A percentile compares a stretch with the other conserved stretches of the same genome.
Conservation (phyloP, 176 grass and related monocot genomes). For the Phragmites australis region DNA sequence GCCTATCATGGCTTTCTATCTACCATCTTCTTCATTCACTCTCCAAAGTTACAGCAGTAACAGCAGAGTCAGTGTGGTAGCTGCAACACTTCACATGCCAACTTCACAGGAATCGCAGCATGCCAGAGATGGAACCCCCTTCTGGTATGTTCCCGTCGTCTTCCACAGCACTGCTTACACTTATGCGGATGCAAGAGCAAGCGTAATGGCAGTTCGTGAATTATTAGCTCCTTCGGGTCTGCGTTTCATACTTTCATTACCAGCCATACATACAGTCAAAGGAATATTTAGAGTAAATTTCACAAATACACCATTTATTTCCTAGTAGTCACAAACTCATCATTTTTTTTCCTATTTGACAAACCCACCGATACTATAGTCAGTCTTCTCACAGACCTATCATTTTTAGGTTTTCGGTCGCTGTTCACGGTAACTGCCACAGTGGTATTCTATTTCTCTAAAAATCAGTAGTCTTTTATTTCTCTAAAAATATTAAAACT, state of each 20-base stretch:
- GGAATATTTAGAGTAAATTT: no score
- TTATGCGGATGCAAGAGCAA: not conserved
- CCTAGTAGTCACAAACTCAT: no score
- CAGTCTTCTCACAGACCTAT: no score
- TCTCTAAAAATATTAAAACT: no score
- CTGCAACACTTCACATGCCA: constrained; percentile 35
- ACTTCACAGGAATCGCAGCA: constrained; percentile 29
- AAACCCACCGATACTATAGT: no score
- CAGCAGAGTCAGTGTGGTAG: not conserved
- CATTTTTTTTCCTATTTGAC: no score
- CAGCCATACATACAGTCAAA: no score
- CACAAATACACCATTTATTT: no score
- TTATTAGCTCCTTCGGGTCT: not conserved
- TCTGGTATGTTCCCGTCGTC: constrained; percentile 24
- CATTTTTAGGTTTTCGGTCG: no score
- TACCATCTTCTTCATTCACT: constrained; percentile 3
- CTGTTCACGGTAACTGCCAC: no score
- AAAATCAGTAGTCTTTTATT: no score
- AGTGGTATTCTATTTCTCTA: no score
- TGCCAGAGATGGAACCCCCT: constrained; percentile 32
- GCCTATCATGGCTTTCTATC: not conserved
- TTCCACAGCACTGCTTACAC: constrained; percentile 23
- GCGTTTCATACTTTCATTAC: not conserved
- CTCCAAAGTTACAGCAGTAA: constrained; percentile 15
- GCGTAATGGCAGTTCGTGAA: not conserved